phyloP scores from a whole-genome alignment of 345 rosid species.

The Camelina laxa region DNA sequence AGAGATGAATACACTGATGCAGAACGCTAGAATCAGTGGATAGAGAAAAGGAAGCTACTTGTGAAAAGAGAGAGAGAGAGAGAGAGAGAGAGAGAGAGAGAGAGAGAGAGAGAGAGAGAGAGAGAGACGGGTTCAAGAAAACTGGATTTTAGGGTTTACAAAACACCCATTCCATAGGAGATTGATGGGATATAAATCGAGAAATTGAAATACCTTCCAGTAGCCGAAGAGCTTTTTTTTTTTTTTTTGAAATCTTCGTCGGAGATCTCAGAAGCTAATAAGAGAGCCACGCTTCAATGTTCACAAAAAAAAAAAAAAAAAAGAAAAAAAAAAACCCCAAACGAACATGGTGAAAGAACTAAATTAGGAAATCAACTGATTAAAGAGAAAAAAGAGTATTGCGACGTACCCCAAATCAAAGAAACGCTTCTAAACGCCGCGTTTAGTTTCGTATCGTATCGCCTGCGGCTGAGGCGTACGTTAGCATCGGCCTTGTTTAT shows the following conservation, averaged over 20 bases:
- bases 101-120: background rate
- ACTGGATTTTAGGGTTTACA: constrained; percentile 40
- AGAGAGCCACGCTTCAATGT: constrained; percentile 19
- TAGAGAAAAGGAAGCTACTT: background rate
- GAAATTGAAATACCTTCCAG: constrained; percentile 18
- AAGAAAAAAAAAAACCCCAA: background rate
- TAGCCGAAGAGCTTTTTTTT: constrained; percentile 23
- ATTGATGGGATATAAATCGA: background rate
- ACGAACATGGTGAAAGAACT: constrained; percentile 11
- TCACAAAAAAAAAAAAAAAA: background rate
- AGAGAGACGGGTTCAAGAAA: background rate
- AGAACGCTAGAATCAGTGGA: constrained; percentile 2
- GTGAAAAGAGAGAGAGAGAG: constrained; percentile 7
- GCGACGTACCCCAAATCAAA: background rate
- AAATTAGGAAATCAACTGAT: constrained; percentile 29
- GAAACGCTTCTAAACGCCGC: background rate
- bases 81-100: no score
- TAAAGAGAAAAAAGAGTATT: constrained; percentile 3
- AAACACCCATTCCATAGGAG: constrained; percentile 11
- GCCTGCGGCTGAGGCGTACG: background rate
- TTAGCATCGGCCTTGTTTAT: background rate
- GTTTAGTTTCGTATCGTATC: background rate
- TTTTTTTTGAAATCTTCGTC: constrained; percentile 11
- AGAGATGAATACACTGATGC: constrained; percentile 13
- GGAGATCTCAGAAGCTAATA: constrained; percentile 34